Conservation (phyloP, 495 filamentous ascomycete species). For the Delitschia confertaspora region DNA sequence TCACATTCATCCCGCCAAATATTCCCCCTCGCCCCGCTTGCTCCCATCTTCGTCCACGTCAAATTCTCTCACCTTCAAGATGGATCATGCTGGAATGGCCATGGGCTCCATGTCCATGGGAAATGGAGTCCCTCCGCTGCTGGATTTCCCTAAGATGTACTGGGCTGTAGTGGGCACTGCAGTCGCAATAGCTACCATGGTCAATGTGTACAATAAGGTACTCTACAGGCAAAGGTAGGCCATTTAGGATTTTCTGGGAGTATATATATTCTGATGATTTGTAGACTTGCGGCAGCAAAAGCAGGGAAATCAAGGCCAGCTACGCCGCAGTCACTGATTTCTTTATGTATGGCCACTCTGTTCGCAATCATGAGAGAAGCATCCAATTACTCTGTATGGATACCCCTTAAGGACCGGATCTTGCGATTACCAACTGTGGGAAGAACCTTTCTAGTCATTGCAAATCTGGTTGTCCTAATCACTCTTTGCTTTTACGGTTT, state of each 20-base stretch:
- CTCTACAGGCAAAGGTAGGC: constrained; percentile 44
- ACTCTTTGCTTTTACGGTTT: constrained; percentile 46
- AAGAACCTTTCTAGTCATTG: constrained; percentile 43
- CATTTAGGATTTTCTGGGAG: background rate
- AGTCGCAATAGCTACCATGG: constrained; percentile 44
- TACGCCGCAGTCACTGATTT: constrained; percentile 51
- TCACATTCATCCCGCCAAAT: no score
- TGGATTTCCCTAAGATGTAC: constrained; percentile 47
- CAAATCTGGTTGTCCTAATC: constrained; percentile 50
- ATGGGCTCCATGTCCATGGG: constrained; percentile 41
- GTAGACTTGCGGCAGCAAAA: constrained; percentile 33
- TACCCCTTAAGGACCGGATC: constrained; percentile 40
- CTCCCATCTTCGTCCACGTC: no score
- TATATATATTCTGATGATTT: constrained; percentile 1
- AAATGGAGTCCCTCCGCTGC: constrained; percentile 38
- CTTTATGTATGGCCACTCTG: constrained; percentile 52
- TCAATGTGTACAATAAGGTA: constrained; percentile 42
- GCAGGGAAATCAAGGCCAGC: constrained; percentile 48
- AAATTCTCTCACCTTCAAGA: constrained; percentile 3
- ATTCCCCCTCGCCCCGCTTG: no score
- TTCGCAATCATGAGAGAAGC: constrained; percentile 56
- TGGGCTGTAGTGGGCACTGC: constrained; percentile 52
- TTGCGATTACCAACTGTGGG: constrained; percentile 49
- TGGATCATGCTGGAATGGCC: constrained; percentile 28
- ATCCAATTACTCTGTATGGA: constrained; percentile 51